Evolutionary conservation across 2,329 filamentous ascomycete species (phyloP).

Genomic region (Fusarium napiforme): DNA sequence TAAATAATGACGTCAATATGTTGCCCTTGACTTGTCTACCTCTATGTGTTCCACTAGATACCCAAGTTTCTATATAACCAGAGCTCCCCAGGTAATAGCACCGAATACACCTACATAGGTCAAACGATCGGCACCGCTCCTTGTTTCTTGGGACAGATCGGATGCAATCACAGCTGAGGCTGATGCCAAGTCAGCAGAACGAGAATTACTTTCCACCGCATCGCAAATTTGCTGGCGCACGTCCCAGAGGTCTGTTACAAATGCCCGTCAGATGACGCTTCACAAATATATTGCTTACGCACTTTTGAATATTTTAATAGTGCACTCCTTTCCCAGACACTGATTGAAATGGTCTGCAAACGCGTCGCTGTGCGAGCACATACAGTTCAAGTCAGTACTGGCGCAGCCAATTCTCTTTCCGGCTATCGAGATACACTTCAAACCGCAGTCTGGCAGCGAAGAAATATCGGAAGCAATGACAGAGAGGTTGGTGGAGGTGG

Average conservation of each 20-base stretch:
- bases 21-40: background rate
- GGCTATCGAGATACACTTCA: background rate
- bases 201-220: background rate
- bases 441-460: background rate
- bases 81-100: background rate
- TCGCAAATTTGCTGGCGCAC: background rate
- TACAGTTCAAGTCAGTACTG: background rate
- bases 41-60: too few species aligned
- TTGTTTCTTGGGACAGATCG: background rate
- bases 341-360: background rate
- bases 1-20: background rate
- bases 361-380: background rate
- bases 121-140: background rate
- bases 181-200: background rate
- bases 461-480: background rate
- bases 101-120: accelerated
- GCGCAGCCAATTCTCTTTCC: background rate
- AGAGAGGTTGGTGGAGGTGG: background rate
- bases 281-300: background rate
- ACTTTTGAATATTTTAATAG: background rate
- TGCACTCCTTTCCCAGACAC: background rate
- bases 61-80: background rate
- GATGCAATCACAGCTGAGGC: background rate
- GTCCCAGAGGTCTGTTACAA: background rate
- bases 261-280: background rate